Percentiles rank a stretch among this genome's conserved stretches.
Evolutionary conservation across 208 protist species (phyloP).

Genomic region (Porcisia hertigi): DNA sequence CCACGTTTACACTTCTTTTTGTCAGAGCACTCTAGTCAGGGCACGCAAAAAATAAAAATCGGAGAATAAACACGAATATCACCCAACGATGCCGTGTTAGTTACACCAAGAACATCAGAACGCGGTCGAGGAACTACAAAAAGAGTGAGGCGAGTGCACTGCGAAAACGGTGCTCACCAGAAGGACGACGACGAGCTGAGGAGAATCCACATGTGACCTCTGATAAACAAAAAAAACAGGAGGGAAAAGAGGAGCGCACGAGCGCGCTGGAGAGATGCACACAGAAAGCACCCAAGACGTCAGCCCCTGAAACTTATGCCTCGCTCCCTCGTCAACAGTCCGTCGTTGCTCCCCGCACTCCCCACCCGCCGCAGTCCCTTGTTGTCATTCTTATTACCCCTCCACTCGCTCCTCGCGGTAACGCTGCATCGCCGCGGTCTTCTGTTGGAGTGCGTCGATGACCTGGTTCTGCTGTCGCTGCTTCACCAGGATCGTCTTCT

Average conservation of each 20-base stretch:
- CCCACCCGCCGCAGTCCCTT: not conserved
- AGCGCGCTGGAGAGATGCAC: not conserved
- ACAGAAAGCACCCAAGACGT: not conserved
- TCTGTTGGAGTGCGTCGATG: constrained; percentile 67
- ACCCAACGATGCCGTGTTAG: not conserved
- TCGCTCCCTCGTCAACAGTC: not conserved
- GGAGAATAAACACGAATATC: too few relatives aligned
- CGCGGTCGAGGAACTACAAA: not conserved
- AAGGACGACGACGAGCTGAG: not conserved
- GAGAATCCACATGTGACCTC: not conserved
- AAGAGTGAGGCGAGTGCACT: not conserved
- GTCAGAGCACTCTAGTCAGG: too few relatives aligned
- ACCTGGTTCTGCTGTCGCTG: constrained; percentile 86
- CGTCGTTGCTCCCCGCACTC: not conserved
- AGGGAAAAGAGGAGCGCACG: not conserved
- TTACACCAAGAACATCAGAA: not conserved
- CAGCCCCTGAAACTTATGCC: not conserved
- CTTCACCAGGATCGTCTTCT: constrained; percentile 75
- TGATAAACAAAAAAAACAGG: not conserved
- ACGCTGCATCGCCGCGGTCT: constrained; percentile 60
- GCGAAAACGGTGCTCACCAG: not conserved
- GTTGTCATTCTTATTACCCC: constrained; percentile 6
- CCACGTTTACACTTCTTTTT: too few relatives aligned
- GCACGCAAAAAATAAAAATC: too few relatives aligned
- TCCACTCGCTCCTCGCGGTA: constrained; percentile 28